Evolutionary conservation across 2,329 filamentous ascomycete genomes (phyloP).

Genomic region (Xylaria sp.): DNA sequence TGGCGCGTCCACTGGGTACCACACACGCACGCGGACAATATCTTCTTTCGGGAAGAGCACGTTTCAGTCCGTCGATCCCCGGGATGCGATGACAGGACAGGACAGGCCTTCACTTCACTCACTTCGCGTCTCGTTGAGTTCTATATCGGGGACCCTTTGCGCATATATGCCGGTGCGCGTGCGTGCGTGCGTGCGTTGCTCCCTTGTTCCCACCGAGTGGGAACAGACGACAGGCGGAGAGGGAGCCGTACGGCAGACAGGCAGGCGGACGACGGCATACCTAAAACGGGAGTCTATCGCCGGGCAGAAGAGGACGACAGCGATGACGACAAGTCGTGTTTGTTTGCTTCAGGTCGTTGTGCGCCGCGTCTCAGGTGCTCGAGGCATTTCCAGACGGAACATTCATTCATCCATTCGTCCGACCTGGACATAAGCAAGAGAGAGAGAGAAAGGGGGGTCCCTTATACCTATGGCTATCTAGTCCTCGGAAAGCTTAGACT

Average conservation of each 20-base stretch:
- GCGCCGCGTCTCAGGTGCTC: slow-evolving; percentile 5
- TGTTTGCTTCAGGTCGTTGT: background rate
- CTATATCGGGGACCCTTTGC: no score
- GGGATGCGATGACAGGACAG: background rate
- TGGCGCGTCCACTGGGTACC: background rate
- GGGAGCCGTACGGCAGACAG: background rate
- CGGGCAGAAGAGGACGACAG: background rate
- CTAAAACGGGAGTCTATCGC: background rate
- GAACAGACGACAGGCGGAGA: background rate
- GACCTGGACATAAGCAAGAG: background rate
- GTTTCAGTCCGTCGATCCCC: slow-evolving; percentile 9
- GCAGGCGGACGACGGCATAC: background rate
- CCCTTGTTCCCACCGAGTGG: background rate
- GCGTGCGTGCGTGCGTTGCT: background rate
- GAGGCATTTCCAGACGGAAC: background rate
- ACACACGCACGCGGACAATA: background rate
- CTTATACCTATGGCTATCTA: background rate
- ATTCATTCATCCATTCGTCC: background rate
- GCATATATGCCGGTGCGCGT: no score
- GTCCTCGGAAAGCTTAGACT: background rate
- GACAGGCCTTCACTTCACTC: no score
- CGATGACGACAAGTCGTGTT: background rate
- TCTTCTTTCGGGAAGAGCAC: slow-evolving; percentile 15
- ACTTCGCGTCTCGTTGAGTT: no score
- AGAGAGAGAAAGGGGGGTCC: background rate